Evolutionary conservation across 306 rosid genomes (phyloP).

Genomic region (Vigna trinervia): DNA sequence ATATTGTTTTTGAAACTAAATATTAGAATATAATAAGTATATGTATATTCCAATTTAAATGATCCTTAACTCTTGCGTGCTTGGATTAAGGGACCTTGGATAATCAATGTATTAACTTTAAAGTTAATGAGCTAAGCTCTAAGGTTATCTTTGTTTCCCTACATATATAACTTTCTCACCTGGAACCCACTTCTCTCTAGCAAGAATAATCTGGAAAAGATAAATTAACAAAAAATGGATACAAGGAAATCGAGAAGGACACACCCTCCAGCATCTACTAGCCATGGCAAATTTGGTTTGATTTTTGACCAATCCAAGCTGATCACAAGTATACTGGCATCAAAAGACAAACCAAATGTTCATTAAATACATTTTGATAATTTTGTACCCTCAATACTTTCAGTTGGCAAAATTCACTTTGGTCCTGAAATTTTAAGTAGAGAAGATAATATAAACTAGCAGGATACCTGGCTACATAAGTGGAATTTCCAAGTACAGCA

Average conservation of each 20-base stretch:
- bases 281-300: constrained; percentile 87
- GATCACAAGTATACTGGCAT: constrained; percentile 71
- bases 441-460: constrained; percentile 22
- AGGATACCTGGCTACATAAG: constrained; percentile 78
- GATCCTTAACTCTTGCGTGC: neutral
- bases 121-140: constrained; percentile 27
- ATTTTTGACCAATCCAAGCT: constrained; percentile 74
- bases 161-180: constrained; percentile 1
- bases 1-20: neutral
- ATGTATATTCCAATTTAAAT: neutral
- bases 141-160: constrained; percentile 35
- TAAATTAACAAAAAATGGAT: constrained; percentile 58
- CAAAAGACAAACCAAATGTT: constrained; percentile 30
- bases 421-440: constrained; percentile 21
- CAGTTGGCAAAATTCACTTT: constrained; percentile 19
- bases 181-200: constrained; percentile 33
- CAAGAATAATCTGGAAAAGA: constrained; percentile 37
- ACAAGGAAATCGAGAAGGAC: constrained; percentile 78
- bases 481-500: constrained; percentile 79
- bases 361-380: constrained; percentile 26
- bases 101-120: constrained; percentile 10
- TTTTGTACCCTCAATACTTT: constrained; percentile 24
- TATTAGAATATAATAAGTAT: constrained; percentile 8
- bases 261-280: constrained; percentile 89
- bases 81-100: constrained; percentile 11